Base-by-base conservation (phyloP, 1,284 basidiomycete species). In the Ganoderma meredithae region DNA sequence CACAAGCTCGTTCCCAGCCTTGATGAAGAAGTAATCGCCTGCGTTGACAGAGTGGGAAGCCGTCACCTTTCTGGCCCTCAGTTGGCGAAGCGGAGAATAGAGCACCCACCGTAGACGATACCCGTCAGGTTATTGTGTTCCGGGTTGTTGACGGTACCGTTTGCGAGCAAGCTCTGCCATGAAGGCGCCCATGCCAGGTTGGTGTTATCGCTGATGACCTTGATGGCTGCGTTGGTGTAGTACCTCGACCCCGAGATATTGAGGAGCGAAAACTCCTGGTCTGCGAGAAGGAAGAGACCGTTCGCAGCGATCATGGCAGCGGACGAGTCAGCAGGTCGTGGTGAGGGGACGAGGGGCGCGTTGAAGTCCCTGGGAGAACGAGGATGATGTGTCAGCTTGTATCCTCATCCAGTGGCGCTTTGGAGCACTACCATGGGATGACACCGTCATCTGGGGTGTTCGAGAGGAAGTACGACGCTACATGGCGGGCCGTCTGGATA, bases 141-240 rank as follows among this genome's bases (percentile, higher is more conserved):
- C 0, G 86, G 88, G 74, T 83, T 82, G 75, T 90, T 88, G 9
- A 90, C 88, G 0, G 90, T 91, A 33, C 88, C 90, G 72, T 91
- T 91, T 1, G 88, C 86, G 41, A 92, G 79, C 31, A 92, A 76
- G 72, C 87, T 89, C 69, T 90, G 83, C 86, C 88, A 91, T 15
- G 81, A 77, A 4, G 86, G 85, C 19, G 80, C 78, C 87, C 88
- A 90, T 1, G 87, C 88, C 22, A 89, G 75, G 15, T 78, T 76
- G 3, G 85, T 88, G 36, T 85, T 87, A 62, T 83, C 81, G 65
- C 77, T 77, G 65, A 92, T 75, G 43, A 92, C 81, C 71, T 81
- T 75, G 52, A 88, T 80, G 6, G 89, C 89, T 40, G 83, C 81
- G 68, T 84, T 76, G 19, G 72, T 81, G 82, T 87, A 91, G 60